These are phyloP conservation scores for Venturia pyrina DNA, from an alignment of 2,329 filamentous ascomycete species.

Conservation along the genomic window DNA sequence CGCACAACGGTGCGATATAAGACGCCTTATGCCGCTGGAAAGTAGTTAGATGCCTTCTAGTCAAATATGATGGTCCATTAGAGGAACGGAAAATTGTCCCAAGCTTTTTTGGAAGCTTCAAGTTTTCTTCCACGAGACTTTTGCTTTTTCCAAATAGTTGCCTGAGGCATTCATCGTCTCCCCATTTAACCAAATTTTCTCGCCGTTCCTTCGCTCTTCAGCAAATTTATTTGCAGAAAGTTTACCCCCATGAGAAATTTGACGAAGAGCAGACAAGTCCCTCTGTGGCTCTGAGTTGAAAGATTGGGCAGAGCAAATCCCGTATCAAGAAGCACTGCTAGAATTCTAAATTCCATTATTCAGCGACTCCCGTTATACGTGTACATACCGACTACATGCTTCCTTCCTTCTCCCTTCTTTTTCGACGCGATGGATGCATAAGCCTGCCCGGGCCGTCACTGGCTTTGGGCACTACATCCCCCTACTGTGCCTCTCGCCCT, in stretches of 20 bases:
- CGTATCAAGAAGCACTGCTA: constrained; percentile 8
- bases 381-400: not conserved
- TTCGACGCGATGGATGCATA: constrained; percentile 5
- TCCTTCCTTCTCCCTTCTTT: not conserved
- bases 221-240: constrained; percentile 4
- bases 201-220: not conserved
- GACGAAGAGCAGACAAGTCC: constrained; percentile 6
- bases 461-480: not conserved
- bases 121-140: too few species aligned
- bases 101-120: too few species aligned
- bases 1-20: too few species aligned
- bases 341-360: not conserved
- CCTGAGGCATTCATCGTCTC: not conserved
- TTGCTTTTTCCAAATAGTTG: too few species aligned
- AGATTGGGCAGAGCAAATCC: not conserved
- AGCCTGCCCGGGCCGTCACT: not conserved
- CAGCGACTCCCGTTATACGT: constrained; percentile 4
- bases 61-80: too few species aligned
- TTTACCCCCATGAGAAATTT: constrained; percentile 10
- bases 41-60: too few species aligned
- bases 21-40: too few species aligned
- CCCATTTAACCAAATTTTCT: not conserved
- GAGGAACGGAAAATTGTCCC: too few species aligned
- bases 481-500: not conserved
- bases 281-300: constrained; percentile 10